A percentile compares a stretch with the other conserved stretches of the same genome.
Conservation (phyloP, 2,329 filamentous ascomycete species). For the Dactylellina drechsleri region DNA sequence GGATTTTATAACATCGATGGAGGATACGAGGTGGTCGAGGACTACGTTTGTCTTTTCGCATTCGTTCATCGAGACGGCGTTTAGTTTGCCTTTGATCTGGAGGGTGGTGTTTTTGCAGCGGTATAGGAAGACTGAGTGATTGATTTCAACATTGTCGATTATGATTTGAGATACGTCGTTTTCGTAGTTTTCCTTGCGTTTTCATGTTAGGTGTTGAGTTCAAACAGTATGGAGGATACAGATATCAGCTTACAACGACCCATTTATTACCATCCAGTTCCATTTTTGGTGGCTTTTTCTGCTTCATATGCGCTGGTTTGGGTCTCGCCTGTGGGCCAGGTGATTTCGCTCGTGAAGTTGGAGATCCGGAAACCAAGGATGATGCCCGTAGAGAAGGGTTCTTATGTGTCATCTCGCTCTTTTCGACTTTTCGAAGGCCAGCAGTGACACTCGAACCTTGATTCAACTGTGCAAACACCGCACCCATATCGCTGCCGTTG, state of each 20-base stretch:
- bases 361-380: constrained; percentile 73
- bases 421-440: constrained; percentile 90
- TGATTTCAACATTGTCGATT: constrained; percentile 81
- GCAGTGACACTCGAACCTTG: constrained; percentile 88
- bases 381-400: constrained; percentile 84
- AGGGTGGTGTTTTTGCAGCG: constrained; percentile 91
- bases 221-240: constrained; percentile 30
- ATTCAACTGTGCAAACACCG: constrained; percentile 92
- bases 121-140: constrained; percentile 90
- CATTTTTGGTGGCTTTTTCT: constrained; percentile 82
- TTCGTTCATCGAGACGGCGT: constrained; percentile 96
- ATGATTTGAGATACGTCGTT: constrained; percentile 73
- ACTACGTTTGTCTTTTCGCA: constrained; percentile 83
- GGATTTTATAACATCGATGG: constrained; percentile 94
- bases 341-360: constrained; percentile 75
- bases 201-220: neutral
- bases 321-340: constrained; percentile 88
- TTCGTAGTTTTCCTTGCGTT: constrained; percentile 83
- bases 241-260: constrained; percentile 68
- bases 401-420: constrained; percentile 97
- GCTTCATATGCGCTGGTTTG: constrained; percentile 84
- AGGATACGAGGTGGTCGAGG: constrained; percentile 87
- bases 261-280: constrained; percentile 91
- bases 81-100: constrained; percentile 90
- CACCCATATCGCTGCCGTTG: constrained; percentile 73